Evolutionary conservation across 306 rosid genomes (phyloP).

Genomic region (Vachellia collinsii): DNA sequence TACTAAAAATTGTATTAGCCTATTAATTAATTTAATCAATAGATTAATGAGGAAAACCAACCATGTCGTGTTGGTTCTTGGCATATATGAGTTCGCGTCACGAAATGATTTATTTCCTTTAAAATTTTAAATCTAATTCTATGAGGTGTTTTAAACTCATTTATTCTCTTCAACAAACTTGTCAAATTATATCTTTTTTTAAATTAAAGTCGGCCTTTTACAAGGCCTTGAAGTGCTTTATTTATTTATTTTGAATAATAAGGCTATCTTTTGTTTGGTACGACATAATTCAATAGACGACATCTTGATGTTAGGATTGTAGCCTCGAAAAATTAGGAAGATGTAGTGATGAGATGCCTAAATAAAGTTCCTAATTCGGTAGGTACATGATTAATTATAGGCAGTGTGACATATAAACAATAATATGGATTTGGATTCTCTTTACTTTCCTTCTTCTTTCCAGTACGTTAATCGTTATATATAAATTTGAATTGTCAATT

Average conservation of each 20-base stretch:
- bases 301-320: no score
- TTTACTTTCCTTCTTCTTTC: no score
- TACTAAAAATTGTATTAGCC: no score
- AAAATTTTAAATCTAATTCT: background rate
- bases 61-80: background rate
- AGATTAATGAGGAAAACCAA: background rate
- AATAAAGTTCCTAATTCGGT: no score
- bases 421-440: no score
- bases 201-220: background rate
- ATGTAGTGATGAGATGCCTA: no score
- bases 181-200: background rate
- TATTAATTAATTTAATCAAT: background rate
- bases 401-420: no score
- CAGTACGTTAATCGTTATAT: no score
- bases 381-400: no score
- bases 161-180: background rate
- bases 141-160: background rate
- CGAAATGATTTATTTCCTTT: background rate
- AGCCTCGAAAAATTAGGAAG: no score
- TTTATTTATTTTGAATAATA: background rate
- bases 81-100: conserved; percentile 28
- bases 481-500: no score
- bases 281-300: background rate
- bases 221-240: background rate
- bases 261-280: background rate